phyloP scores from a whole-genome alignment of 2,329 filamentous ascomycete species.

The Pestalotiopsis sp. region DNA sequence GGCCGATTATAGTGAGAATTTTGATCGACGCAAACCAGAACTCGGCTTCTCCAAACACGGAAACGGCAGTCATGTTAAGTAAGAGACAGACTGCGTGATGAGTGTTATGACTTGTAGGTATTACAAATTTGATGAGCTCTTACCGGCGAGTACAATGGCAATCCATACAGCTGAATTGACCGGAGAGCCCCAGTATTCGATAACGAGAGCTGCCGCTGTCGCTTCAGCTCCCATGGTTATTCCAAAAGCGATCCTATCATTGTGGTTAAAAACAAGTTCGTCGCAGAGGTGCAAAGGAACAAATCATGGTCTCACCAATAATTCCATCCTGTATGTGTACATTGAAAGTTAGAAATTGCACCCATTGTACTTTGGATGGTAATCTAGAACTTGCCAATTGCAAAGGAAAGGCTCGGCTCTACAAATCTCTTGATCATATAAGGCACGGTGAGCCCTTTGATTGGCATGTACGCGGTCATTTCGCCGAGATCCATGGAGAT shows the following conservation, averaged over 20 bases:
- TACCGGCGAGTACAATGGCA: constrained; percentile 32
- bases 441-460: constrained; percentile 17
- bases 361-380: too few relatives aligned
- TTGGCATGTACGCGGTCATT: constrained; percentile 24
- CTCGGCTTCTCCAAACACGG: constrained; percentile 51
- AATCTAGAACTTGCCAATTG: constrained; percentile 40
- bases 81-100: constrained; percentile 18
- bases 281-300: not conserved
- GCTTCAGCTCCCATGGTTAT: constrained; percentile 47
- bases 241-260: constrained; percentile 43
- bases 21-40: constrained; percentile 53
- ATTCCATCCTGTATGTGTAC: not conserved
- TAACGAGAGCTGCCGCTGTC: constrained; percentile 45
- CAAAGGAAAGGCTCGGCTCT: constrained; percentile 33
- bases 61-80: not conserved
- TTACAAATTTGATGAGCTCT: not conserved
- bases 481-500: constrained; percentile 21
- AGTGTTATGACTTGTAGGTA: constrained; percentile 17
- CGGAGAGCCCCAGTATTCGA: constrained; percentile 38
- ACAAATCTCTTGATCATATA: constrained; percentile 26
- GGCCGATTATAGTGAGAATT: constrained; percentile 49
- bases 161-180: constrained; percentile 42
- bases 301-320: not conserved
- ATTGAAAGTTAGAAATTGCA: not conserved
- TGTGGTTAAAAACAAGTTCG: not conserved